Base-by-base conservation (phyloP, 805 yeast species). In the Yamadazyma tumulicola region DNA sequence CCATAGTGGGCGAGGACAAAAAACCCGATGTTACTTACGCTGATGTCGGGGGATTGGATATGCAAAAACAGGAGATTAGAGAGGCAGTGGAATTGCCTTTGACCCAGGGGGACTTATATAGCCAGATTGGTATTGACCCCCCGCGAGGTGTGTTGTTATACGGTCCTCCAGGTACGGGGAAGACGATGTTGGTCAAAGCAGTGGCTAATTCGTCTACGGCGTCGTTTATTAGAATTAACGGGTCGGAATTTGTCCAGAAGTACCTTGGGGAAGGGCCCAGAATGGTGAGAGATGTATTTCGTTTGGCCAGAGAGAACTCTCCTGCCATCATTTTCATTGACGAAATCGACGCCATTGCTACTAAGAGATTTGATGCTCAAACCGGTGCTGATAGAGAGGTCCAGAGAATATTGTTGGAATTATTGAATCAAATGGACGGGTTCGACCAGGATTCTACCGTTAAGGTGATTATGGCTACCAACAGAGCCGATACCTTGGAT, bases 81-180 rank as follows among this genome's bases (percentile, higher is more conserved):
- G 99, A 93, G 66, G 98, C 98, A 2, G 97, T 93, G 11, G 98
- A 93, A 62, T 73, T 93, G 49, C 98, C 98, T 9, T 74, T 93
- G 52, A 84, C 95, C 11, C 97, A 93, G 59, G 94, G 93, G 24
- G 98, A 94, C 52, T 71, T 94, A 46, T 93, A 93, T 65, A 84
- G 86, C 54, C 97, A 93, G 64, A 93, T 93, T 54, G 99, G 99
- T 65, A 89, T 93, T 46, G 97, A 93, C 53, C 98, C 98, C 13
- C 99, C 99, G 44, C 80, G 97, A 48, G 99, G 99, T 52, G 98
- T 93, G 19, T 66, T 93, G 48, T 70, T 93, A 42, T 93, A 93
- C 63, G 99, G 99, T n/a, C 97, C 98, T 8, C 99, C 99, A 31
- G 99, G 99, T 59, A 93, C 98, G 1, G 99, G 99, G 53, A 93